Evolutionary conservation across 805 yeast species (phyloP), one percentile per base, ranked within the genome.

Genomic region (Candida glaebosa): DNA sequence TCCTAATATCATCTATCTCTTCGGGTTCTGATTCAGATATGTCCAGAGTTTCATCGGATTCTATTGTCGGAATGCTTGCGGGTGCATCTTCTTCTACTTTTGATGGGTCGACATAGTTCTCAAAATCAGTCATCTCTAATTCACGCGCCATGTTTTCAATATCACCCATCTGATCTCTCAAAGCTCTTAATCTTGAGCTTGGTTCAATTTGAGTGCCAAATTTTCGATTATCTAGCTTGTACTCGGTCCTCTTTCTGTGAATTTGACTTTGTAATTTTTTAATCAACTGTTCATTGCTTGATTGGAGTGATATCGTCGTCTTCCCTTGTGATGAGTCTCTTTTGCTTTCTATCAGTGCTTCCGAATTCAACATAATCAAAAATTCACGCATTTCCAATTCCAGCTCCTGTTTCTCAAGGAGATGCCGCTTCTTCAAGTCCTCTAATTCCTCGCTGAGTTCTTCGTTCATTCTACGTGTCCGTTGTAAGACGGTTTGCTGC

Each of bases 101-200:
- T 22, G 19, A 32, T 33, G 43, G 48, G 18, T 48, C 49, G 6
- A 38, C 53, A 45, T 68, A 69, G 9, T 57, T 62, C 38, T 77
- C 82, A 53, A 87, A 89, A 49, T 88, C 93, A 16, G 86, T 84
- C 77, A 80, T 82, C 58, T 91, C 97, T 44, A 91, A 71, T 53
- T 84, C 86, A 45, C 95, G 69, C 0, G 96, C 96, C 67, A 87
- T 86, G 37, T 78, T 76, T 56, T 87, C 96, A 40, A 90, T 72
- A 47, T 79, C 82, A 44, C 86, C 95, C 96, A 88, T 88, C 56
- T 83, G 77, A 52, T 83, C 87, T 41, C 96, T 72, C 51, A 90
- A 69, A 34, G 79, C 82, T 45, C 93, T 73, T 39, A 89, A 64
- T 48, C 91, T 70, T 2, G 84, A 76, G 52, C 84, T 84, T 3